Evolutionary conservation across 768 basidiomycete genomes (phyloP).

Genomic region (Phanerochaete carnosa): DNA sequence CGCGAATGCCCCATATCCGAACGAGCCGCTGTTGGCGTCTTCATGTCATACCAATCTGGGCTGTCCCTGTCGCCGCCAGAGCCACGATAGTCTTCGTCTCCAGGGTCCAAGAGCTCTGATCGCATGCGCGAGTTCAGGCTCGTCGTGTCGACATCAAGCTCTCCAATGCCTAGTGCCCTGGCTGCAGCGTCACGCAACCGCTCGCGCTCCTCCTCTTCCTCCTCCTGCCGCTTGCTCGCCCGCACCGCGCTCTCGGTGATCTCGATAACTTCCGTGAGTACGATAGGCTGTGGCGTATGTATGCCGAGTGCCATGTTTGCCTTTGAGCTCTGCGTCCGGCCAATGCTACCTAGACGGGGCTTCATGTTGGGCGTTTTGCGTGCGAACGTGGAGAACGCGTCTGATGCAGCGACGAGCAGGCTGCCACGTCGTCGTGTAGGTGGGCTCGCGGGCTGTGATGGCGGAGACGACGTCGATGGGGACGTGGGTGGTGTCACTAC

Average conservation of each 20-base stretch:
- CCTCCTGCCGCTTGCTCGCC: conserved; percentile 27
- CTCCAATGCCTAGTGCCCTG: conserved; percentile 67
- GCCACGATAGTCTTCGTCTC: conserved; percentile 37
- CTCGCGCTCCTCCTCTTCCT: conserved; percentile 70
- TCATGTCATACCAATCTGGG: conserved; percentile 13
- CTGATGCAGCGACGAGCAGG: conserved; percentile 22
- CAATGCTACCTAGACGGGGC: conserved; percentile 16
- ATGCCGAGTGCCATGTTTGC: conserved; percentile 5
- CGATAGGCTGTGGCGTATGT: conserved; percentile 33
- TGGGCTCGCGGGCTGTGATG: conserved; percentile 5
- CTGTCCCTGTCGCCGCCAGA: conserved; percentile 24
- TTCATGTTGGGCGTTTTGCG: conserved; percentile 7
- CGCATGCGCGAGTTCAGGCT: conserved; percentile 10
- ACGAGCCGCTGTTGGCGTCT: neutral
- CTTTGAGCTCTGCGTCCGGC: conserved; percentile 14
- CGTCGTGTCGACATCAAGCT: conserved; percentile 36
- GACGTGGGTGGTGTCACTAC: neutral
- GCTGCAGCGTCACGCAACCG: conserved; percentile 75
- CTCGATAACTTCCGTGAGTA: conserved; percentile 72
- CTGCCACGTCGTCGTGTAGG: conserved; percentile 18
- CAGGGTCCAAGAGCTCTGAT: conserved; percentile 23
- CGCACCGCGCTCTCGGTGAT: conserved; percentile 35
- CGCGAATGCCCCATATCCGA: conserved; percentile 11
- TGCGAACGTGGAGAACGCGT: conserved; percentile 17
- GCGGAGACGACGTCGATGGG: conserved; percentile 5